Percentiles rank a stretch among this genome's conserved stretches.
These are phyloP conservation scores for Ulota crispa DNA, from an alignment of 225 moss, liverwort and hornwort genomes.

Conservation along the genomic window DNA sequence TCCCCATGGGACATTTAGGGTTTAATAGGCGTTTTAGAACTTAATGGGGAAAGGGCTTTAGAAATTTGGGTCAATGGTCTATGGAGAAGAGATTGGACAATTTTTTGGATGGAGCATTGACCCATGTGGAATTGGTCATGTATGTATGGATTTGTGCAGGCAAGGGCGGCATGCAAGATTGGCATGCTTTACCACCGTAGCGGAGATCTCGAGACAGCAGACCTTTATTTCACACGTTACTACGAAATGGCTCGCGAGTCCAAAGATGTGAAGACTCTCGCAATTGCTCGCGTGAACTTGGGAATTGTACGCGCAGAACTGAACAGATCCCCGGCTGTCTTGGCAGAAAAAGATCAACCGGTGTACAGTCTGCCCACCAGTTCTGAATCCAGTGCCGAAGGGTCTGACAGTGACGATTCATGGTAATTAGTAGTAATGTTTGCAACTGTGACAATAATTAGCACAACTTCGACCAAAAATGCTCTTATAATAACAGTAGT, in stretches of 20 bases:
- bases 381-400: rapidly evolving
- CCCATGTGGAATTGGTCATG: background rate
- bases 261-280: constrained; percentile 29
- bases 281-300: constrained; percentile 31
- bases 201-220: constrained; percentile 2
- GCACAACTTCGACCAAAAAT: no score
- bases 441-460: no score
- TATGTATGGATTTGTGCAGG: constrained; percentile 17
- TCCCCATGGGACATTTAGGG: no score
- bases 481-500: no score
- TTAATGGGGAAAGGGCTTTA: no score
- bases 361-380: background rate
- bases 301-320: constrained; percentile 18
- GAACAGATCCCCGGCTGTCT: background rate
- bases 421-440: background rate
- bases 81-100: no score
- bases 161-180: constrained; percentile 44
- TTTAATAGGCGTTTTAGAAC: no score
- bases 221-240: constrained; percentile 18
- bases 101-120: background rate
- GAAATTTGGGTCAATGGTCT: no score
- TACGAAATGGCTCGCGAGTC: constrained; percentile 39
- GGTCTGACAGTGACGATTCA: background rate
- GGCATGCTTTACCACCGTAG: constrained; percentile 41
- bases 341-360: constrained; percentile 18